Conservation (phyloP, 2,329 filamentous ascomycete species). For the Scleromitrula shiraiana region DNA sequence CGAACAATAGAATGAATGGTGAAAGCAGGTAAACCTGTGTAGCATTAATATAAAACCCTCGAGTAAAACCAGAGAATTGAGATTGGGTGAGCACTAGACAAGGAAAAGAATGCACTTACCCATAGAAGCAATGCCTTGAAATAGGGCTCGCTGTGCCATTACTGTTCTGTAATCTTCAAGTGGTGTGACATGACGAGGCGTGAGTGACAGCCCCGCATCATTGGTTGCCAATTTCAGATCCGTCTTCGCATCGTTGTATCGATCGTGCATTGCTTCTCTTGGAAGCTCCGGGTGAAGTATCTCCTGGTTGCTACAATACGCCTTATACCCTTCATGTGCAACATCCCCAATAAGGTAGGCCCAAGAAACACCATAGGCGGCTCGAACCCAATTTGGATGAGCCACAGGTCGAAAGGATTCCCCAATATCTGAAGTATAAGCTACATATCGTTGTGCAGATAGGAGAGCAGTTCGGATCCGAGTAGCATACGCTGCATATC, state of each 20-base stretch:
- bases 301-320: slow-evolving; percentile 79
- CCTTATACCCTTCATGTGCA: slow-evolving; percentile 87
- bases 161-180: slow-evolving; percentile 87
- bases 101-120: slow-evolving; percentile 64
- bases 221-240: slow-evolving; percentile 11
- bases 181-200: slow-evolving; percentile 49
- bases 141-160: slow-evolving; percentile 83
- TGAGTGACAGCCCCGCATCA: slow-evolving; percentile 12
- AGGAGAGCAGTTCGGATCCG: slow-evolving; percentile 80
- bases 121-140: slow-evolving; percentile 89
- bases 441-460: slow-evolving; percentile 89
- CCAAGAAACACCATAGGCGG: slow-evolving; percentile 89
- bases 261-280: slow-evolving; percentile 22
- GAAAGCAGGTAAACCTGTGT: slow-evolving; percentile 18
- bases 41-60: neutral
- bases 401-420: slow-evolving; percentile 93
- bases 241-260: slow-evolving; percentile 28
- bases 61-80: neutral
- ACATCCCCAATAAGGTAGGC: slow-evolving; percentile 88
- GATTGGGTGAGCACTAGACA: neutral
- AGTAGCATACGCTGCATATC: slow-evolving; percentile 88
- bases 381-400: slow-evolving; percentile 71
- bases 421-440: slow-evolving; percentile 93
- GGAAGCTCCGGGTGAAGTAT: slow-evolving; percentile 60
- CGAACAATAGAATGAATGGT: slow-evolving; percentile 61